Evolutionary conservation across 129 eudicot genomes (phyloP), one percentile per base, ranked within the genome.

Genomic region (Tagetes erecta): DNA sequence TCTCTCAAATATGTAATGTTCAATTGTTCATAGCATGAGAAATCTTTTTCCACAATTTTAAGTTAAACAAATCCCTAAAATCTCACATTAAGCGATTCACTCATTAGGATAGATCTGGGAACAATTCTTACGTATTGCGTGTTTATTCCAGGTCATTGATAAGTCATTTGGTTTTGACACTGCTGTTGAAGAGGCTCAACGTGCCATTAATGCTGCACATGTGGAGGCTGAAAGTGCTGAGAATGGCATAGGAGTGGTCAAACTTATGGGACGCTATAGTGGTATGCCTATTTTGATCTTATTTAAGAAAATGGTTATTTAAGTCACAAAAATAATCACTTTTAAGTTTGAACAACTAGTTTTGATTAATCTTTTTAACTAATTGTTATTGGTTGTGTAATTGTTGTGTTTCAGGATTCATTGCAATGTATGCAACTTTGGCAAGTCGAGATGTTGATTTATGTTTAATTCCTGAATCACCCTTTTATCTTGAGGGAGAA

Each of bases 381-480:
- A 33, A 47, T 69, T 35, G 44, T 13, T 39, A 14, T 6, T 62
- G 58, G 39, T 31, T 4, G 50, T 75, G 80, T 53, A 73, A 74
- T 46, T 69, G 46, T 39, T 80, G 45, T 14, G 60, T 47, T 80
- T 84, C 84, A 92, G 97, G 97, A 57, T 92, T 92, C 74, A 92
- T 92, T 63, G 97, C 97, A 44, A 87, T 92, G 97, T 83, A 92
- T 77, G 98, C 98, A 74, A 89, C 98, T 76, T 87, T 92, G 52
- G 98, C 98, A 7, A 92, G 86, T 70, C 80, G 98, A 79, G 98
- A 92, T 83, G 98, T 92, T 14, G 98, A 89, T 80, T 83, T 89
- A 63, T 92, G 98, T 68, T 86, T 92, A 84, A 92, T 89, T 79
- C 98, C 98, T 2, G 98, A 92, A 79, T 89, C 98, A 27, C 96